A percentile compares a stretch with the other conserved stretches of the same genome.
phyloP scores from a whole-genome alignment of 805 yeast genomes.

The Yarrowia porcina region DNA sequence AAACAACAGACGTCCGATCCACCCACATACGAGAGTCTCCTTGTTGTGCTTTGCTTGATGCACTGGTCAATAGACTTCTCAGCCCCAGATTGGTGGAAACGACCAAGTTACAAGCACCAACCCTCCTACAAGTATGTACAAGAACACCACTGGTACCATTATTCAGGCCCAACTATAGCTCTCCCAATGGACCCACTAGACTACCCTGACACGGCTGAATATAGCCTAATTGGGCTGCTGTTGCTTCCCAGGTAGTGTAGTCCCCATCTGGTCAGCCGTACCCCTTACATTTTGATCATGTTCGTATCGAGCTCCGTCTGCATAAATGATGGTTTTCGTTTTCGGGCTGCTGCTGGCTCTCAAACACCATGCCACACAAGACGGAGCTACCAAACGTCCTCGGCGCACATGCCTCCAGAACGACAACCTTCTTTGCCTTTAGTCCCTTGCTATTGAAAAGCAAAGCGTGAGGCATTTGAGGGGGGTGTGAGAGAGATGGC shows the following conservation, averaged over 20 bases:
- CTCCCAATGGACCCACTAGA: too few species aligned
- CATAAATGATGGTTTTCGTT: background rate
- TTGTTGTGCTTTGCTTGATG: background rate
- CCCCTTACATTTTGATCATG: background rate
- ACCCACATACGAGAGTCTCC: background rate
- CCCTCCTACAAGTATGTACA: too few species aligned
- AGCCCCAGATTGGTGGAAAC: constrained; percentile 1
- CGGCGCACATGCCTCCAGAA: background rate
- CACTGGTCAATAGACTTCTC: background rate
- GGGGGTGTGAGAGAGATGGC: too few species aligned
- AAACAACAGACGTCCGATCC: background rate
- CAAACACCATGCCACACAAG: background rate
- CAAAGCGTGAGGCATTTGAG: background rate
- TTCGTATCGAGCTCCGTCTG: background rate
- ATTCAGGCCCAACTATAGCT: too few species aligned
- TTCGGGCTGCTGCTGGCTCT: background rate
- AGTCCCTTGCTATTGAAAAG: background rate
- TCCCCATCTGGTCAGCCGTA: too few species aligned
- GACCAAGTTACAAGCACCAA: too few species aligned
- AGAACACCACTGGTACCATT: too few species aligned
- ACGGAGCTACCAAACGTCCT: background rate
- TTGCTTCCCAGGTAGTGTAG: too few species aligned
- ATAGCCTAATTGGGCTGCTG: background rate
- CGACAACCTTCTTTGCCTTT: background rate
- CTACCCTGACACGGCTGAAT: background rate